Percentiles rank a stretch among this genome's conserved stretches.
These are phyloP conservation scores for Neospermospora avenae DNA, from an alignment of 2,329 filamentous ascomycete genomes.

Conservation along the genomic window DNA sequence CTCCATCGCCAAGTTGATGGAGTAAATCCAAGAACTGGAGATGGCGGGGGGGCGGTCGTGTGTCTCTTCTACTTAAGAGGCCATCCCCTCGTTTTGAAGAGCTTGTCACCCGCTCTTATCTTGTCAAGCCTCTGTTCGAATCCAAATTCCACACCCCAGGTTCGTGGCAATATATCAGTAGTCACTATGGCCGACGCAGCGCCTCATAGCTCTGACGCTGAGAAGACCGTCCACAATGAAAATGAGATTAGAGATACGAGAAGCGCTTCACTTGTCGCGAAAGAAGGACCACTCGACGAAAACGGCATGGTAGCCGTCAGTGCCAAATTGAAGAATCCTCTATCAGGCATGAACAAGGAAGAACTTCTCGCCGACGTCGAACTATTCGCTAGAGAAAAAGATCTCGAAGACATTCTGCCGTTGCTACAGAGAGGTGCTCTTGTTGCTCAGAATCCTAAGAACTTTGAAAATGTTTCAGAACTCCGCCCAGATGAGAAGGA, in stretches of 20 bases:
- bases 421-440: constrained; percentile 68
- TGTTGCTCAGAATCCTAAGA: constrained; percentile 65
- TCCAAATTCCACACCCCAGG: not conserved
- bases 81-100: not conserved
- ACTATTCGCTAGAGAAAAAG: constrained; percentile 57
- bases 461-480: constrained; percentile 59
- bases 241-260: not conserved
- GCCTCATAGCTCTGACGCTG: constrained; percentile 1
- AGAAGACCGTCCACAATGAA: constrained; percentile 4
- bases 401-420: constrained; percentile 53
- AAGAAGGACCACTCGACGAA: not conserved
- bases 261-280: not conserved
- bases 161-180: not conserved
- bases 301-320: constrained; percentile 4
- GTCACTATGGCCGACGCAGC: not conserved
- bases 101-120: not conserved
- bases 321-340: constrained; percentile 43
- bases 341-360: constrained; percentile 51
- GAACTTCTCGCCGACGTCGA: constrained; percentile 53
- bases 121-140: not conserved
- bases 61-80: not conserved
- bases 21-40: not conserved
- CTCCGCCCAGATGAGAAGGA: constrained; percentile 58
- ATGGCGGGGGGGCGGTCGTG: not conserved
- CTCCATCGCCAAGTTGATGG: constrained; percentile 1